Evolutionary conservation across 768 basidiomycete genomes (phyloP).

Genomic region (Russula sp.): DNA sequence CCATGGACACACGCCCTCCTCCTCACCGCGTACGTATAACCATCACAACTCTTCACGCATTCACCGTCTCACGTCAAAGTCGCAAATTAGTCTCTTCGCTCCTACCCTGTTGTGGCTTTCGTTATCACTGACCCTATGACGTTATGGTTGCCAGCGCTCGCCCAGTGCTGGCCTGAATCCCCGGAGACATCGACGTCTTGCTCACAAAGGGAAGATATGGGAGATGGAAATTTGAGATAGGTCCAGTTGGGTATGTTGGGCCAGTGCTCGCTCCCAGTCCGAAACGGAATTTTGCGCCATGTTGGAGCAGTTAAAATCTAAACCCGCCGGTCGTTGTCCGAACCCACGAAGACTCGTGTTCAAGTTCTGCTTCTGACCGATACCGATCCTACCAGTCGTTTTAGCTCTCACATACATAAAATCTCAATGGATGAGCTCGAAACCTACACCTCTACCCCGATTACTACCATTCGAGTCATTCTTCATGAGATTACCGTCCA

Average conservation of each 20-base stretch:
- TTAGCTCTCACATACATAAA: slow-evolving; percentile 2
- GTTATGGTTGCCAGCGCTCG: slow-evolving; percentile 44
- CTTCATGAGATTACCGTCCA: slow-evolving; percentile 36
- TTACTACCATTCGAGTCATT: slow-evolving; percentile 20
- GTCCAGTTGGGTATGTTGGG: slow-evolving; percentile 26
- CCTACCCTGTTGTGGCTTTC: slow-evolving; percentile 58
- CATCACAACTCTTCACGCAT: background rate
- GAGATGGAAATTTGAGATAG: slow-evolving; percentile 54
- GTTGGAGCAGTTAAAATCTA: background rate
- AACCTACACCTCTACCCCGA: background rate
- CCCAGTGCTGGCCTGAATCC: slow-evolving; percentile 30
- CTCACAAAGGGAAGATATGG: slow-evolving; percentile 53
- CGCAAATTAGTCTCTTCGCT: slow-evolving; percentile 42
- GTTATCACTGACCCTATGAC: too few relatives aligned
- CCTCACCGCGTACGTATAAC: slow-evolving; percentile 7
- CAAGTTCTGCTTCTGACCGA: slow-evolving; percentile 2
- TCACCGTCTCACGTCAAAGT: background rate
- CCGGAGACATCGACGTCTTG: slow-evolving; percentile 40
- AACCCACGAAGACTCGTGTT: slow-evolving; percentile 1
- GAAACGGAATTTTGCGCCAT: background rate
- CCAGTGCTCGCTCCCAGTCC: slow-evolving; percentile 2
- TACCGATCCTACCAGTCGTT: background rate
- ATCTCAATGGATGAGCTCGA: background rate
- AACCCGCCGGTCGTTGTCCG: background rate
- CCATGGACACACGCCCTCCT: background rate